phyloP scores from a whole-genome alignment of 2,329 filamentous ascomycete species.

The Talaromyces sp. region DNA sequence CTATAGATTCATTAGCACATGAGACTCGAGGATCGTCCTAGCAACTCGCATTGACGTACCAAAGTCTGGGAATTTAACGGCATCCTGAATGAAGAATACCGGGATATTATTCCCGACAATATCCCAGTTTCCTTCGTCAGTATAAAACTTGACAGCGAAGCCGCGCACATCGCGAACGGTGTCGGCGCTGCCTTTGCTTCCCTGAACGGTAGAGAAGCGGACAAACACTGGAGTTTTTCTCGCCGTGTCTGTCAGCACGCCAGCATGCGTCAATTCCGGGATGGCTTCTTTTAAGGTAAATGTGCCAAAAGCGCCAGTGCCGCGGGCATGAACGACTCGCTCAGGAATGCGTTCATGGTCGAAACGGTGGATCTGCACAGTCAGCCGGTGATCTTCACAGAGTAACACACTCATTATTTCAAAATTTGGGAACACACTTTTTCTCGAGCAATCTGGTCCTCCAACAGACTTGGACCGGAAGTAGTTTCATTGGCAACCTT shows the following conservation, averaged over 20 bases:
- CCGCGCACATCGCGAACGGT: slow-evolving; percentile 79
- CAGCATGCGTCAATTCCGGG: slow-evolving; percentile 58
- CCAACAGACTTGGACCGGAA: slow-evolving; percentile 62
- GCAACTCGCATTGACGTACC: slow-evolving; percentile 22
- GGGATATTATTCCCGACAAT: slow-evolving; percentile 70
- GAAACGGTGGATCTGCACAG: slow-evolving; percentile 53
- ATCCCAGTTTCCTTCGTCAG: slow-evolving; percentile 72
- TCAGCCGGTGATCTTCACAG: not conserved
- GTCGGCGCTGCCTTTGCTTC: slow-evolving; percentile 69
- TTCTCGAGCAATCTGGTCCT: slow-evolving; percentile 68
- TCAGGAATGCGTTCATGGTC: slow-evolving; percentile 69
- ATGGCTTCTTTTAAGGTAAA: slow-evolving; percentile 63
- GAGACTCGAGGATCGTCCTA: no score
- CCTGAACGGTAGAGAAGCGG: slow-evolving; percentile 73
- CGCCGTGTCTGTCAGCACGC: slow-evolving; percentile 62
- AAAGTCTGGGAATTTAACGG: slow-evolving; percentile 67
- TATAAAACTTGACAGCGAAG: slow-evolving; percentile 75
- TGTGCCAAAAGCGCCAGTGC: slow-evolving; percentile 59
- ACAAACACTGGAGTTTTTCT: slow-evolving; percentile 61
- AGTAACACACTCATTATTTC: no score
- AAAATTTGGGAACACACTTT: slow-evolving; percentile 48
- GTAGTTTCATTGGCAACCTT: slow-evolving; percentile 57
- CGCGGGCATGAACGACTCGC: slow-evolving; percentile 62
- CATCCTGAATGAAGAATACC: slow-evolving; percentile 71
- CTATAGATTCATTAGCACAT: slow-evolving; percentile 8